Evolutionary conservation across 2,329 filamentous ascomycete species (phyloP).

Genomic region (Ophiocordyceps camponoti-leonardi): DNA sequence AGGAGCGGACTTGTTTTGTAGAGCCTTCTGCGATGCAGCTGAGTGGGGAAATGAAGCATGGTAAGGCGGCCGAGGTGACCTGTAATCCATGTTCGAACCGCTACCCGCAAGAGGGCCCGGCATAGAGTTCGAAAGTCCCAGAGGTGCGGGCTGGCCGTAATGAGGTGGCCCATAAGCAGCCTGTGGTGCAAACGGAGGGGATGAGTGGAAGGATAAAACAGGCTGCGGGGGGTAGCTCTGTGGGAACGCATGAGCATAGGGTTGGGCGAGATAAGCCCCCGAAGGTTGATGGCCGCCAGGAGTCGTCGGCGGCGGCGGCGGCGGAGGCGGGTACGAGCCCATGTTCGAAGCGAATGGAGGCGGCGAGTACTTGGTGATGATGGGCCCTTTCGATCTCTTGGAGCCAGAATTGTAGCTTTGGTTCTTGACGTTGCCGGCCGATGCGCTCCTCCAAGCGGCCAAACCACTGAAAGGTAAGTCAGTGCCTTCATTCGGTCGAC

Average conservation of each 20-base stretch:
- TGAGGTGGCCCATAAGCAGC: neutral
- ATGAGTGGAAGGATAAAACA: slow-evolving; percentile 6
- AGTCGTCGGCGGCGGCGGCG: slow-evolving; percentile 6
- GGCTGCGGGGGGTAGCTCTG: slow-evolving; percentile 10
- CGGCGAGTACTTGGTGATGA: slow-evolving; percentile 18
- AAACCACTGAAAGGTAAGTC: slow-evolving; percentile 13
- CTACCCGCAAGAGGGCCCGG: neutral
- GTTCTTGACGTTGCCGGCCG: slow-evolving; percentile 9
- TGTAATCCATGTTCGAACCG: neutral
- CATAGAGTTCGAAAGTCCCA: slow-evolving; percentile 5
- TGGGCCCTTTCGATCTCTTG: slow-evolving; percentile 16
- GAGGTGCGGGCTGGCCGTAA: neutral
- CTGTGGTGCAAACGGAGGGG: slow-evolving; percentile 2
- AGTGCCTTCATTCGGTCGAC: neutral
- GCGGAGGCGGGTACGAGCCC: slow-evolving; percentile 5
- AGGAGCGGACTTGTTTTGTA: neutral
- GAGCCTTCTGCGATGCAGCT: neutral
- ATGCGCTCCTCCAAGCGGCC: slow-evolving; percentile 17
- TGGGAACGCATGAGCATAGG: slow-evolving; percentile 5
- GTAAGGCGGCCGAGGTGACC: neutral
- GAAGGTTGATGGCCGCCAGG: slow-evolving; percentile 9
- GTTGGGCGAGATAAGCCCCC: slow-evolving; percentile 1
- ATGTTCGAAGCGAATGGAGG: slow-evolving; percentile 6
- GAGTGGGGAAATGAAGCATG: neutral
- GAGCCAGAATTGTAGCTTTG: slow-evolving; percentile 12